Conservation (phyloP, 2,329 filamentous ascomycete genomes). For the Mariannaea sp. region DNA sequence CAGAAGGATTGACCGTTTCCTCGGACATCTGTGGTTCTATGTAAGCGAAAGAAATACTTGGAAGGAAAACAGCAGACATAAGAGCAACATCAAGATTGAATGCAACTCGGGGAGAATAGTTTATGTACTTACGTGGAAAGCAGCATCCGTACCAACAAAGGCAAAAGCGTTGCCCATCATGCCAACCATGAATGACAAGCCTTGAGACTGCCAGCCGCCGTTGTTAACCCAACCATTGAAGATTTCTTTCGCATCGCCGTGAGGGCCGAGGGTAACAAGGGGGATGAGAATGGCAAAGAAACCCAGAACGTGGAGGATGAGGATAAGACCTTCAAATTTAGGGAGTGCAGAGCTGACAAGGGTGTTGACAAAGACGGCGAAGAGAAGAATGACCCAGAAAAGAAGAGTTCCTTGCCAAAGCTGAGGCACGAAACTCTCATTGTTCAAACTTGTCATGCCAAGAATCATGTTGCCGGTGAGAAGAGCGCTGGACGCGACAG, state of each 20-base stretch:
- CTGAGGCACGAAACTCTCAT: slow-evolving; percentile 45
- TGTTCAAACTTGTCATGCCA: slow-evolving; percentile 35
- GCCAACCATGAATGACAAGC: slow-evolving; percentile 52
- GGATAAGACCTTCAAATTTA: slow-evolving; percentile 54
- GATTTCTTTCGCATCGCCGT: slow-evolving; percentile 43
- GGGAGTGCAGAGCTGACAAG: slow-evolving; percentile 52
- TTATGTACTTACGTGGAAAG: slow-evolving; percentile 36
- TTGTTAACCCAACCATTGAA: slow-evolving; percentile 52
- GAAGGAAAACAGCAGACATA: not conserved
- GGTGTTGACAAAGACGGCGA: slow-evolving; percentile 57
- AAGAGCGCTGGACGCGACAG: slow-evolving; percentile 44
- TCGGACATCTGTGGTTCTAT: slow-evolving; percentile 46
- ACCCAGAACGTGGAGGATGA: slow-evolving; percentile 52
- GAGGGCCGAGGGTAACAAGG: slow-evolving; percentile 40
- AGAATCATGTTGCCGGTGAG: slow-evolving; percentile 54
- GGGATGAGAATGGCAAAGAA: slow-evolving; percentile 43
- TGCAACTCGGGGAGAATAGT: no score
- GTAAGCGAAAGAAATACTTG: not conserved
- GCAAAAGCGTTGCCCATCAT: slow-evolving; percentile 48
- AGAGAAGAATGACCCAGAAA: slow-evolving; percentile 51
- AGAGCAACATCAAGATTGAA: fast-evolving
- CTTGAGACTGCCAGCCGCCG: slow-evolving; percentile 50
- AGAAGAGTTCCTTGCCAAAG: slow-evolving; percentile 56
- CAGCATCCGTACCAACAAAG: slow-evolving; percentile 40
- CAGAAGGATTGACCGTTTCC: slow-evolving; percentile 53